Evolutionary conservation across 2,329 filamentous ascomycete genomes (phyloP), one percentile per base, ranked within the genome.

Genomic region (Coniochaeta sp.): DNA sequence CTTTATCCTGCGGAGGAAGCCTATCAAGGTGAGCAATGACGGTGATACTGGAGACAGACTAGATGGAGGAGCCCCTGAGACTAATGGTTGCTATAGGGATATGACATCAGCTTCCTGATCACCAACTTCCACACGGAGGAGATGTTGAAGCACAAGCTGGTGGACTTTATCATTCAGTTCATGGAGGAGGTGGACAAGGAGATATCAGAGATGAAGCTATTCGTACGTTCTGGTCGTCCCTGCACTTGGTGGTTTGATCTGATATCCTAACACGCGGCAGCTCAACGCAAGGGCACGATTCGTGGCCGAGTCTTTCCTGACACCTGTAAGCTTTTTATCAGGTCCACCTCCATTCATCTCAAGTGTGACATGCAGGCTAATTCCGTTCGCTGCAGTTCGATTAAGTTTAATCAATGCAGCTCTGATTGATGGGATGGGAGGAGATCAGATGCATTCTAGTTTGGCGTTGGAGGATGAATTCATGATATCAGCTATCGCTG

Each of bases 101-200:
- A 99, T 69, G 94, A 99, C 63, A 99, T 99, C 61, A 96, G 91
- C 7, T 99, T 99, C 77, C 71, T 99, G 65, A 95, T 99, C 66
- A 99, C 94, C 46, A 99, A 99, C 73, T 95, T 94, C 77, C 94
- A 99, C 65, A 97, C 94, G 4, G 94, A 97, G 71, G 89, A 95
- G 68, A 96, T 99, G 91, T 71, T 97, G 67, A 97, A 97, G 78
- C 92, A 99, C 69, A 97, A 99, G 77, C 79, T 99, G 61, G 95
- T 99, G 30, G 94, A 99, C 69, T 99, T 99, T 65, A 95, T 99
- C 61, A 96, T 99, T 59, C 86, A 97, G 65, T 99, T 99, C 65
- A 97, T 99, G 92, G 92, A 99, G 71, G 94, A 99, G 69, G 95
- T 99, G 4, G 95, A 99, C 71, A 99, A 99, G 78, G 94, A 99